Percentiles rank a stretch among this genome's conserved stretches.
Conservation (phyloP, 225 moss, liverwort and hornwort species). For the Straminergon stramineum region DNA sequence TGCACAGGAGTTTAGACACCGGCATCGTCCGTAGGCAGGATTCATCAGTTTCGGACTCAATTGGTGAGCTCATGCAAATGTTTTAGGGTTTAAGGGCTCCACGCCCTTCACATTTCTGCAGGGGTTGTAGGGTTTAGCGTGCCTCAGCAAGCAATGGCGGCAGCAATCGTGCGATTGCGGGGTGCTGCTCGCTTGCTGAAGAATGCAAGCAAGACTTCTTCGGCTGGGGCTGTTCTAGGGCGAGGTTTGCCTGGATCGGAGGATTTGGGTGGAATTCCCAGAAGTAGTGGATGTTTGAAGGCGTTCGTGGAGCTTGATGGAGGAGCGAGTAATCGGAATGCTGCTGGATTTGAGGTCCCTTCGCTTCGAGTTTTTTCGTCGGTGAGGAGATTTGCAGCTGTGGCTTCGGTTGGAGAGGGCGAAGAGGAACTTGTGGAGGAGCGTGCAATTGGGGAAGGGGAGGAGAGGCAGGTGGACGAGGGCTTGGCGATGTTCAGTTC, state of each 20-base stretch:
- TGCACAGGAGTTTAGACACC: neutral
- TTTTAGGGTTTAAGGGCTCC: neutral
- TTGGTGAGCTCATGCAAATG: neutral
- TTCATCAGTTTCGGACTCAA: neutral
- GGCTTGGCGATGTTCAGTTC: conserved; percentile 21
- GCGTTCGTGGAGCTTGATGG: neutral
- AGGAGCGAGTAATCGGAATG: neutral
- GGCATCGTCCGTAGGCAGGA: neutral
- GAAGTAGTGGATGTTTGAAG: neutral
- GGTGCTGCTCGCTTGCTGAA: neutral
- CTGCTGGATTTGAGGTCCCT: neutral
- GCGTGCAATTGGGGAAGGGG: neutral
- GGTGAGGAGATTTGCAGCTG: conserved; percentile 20
- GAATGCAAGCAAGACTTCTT: neutral
- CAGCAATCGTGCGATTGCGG: neutral
- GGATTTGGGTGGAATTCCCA: neutral
- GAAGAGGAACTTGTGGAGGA: conserved; percentile 23
- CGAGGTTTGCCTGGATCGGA: neutral
- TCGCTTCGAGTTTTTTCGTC: neutral
- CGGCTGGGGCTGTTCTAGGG: neutral
- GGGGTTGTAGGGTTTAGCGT: neutral
- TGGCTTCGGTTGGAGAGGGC: conserved; percentile 30
- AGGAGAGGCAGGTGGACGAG: neutral
- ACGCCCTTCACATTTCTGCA: neutral
- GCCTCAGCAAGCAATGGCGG: neutral